Percentiles rank a stretch among this genome's conserved stretches.
phyloP scores from a whole-genome alignment of 768 basidiomycete species.

The Boletus pseudopeckii region DNA sequence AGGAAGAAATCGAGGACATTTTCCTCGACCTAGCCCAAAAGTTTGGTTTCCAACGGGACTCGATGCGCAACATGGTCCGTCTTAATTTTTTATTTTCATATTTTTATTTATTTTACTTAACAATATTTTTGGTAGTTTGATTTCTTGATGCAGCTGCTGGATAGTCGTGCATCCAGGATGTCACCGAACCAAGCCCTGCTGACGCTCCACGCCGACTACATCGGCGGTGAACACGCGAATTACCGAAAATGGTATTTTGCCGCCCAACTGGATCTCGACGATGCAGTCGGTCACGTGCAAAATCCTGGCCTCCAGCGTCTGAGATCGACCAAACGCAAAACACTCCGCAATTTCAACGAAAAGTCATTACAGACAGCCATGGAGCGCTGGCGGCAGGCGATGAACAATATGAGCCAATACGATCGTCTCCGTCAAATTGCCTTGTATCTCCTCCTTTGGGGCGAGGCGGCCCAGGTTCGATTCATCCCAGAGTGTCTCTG shows the following conservation, averaged over 20 bases:
- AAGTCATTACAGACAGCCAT: conserved; percentile 79
- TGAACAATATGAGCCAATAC: conserved; percentile 99
- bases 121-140: conserved; percentile 61
- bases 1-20: conserved; percentile 99
- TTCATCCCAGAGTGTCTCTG: conserved; percentile 96
- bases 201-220: conserved; percentile 97
- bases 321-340: conserved; percentile 62
- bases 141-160: conserved; percentile 95
- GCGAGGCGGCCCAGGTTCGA: conserved; percentile 95
- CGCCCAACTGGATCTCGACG: conserved; percentile 96
- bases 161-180: conserved; percentile 96
- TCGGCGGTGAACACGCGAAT: conserved; percentile 97
- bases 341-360: conserved; percentile 53
- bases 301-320: conserved; percentile 87
- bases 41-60: conserved; percentile 96
- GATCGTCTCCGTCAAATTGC: conserved; percentile 96
- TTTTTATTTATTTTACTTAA: conserved; percentile 11
- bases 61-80: conserved; percentile 90
- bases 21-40: conserved; percentile 97
- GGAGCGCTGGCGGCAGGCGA: conserved; percentile 93
- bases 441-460: conserved; percentile 94
- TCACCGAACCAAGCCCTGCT: conserved; percentile 92
- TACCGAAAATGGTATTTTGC: conserved; percentile 99
- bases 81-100: conserved; percentile 12
- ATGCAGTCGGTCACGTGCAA: conserved; percentile 88